Conservation (phyloP, 176 grass and related monocot genomes). For the Neostapfia colusana region DNA sequence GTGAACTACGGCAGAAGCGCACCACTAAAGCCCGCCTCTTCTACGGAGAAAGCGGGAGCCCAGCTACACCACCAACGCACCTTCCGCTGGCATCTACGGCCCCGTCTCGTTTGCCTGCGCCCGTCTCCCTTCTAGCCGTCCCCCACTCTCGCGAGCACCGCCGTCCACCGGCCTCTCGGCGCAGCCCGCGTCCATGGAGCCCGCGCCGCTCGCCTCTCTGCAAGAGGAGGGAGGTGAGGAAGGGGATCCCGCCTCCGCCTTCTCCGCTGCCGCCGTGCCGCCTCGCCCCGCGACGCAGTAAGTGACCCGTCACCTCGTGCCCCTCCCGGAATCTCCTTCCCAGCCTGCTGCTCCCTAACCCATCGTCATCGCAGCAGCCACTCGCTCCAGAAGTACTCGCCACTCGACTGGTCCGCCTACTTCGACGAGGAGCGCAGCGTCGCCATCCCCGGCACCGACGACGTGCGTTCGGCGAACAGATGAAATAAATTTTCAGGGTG, state of each 20-base stretch:
- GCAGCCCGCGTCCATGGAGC: constrained; percentile 48
- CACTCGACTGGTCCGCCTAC: constrained; percentile 77
- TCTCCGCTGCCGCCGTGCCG: constrained; percentile 61
- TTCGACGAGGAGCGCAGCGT: constrained; percentile 87
- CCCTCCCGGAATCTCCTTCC: neutral
- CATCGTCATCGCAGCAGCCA: constrained; percentile 72
- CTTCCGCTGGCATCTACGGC: neutral
- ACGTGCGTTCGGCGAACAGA: constrained; percentile 48
- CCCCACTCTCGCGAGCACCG: neutral
- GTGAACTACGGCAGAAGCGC: no score
- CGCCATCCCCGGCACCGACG: constrained; percentile 63
- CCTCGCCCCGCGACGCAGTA: constrained; percentile 88
- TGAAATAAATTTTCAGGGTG: neutral
- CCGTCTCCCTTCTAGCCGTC: neutral
- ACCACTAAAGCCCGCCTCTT: neutral
- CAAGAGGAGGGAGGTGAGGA: constrained; percentile 57
- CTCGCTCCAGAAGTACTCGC: constrained; percentile 79
- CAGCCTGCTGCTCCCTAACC: neutral
- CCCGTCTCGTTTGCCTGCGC: neutral
- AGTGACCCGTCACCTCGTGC: neutral
- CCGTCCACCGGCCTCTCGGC: constrained; percentile 5
- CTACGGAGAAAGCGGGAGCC: neutral
- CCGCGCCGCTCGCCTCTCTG: constrained; percentile 60
- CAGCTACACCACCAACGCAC: neutral
- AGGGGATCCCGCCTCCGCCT: constrained; percentile 40